phyloP scores from a whole-genome alignment of 257 asterid species.

The Capsicum baccatum region DNA sequence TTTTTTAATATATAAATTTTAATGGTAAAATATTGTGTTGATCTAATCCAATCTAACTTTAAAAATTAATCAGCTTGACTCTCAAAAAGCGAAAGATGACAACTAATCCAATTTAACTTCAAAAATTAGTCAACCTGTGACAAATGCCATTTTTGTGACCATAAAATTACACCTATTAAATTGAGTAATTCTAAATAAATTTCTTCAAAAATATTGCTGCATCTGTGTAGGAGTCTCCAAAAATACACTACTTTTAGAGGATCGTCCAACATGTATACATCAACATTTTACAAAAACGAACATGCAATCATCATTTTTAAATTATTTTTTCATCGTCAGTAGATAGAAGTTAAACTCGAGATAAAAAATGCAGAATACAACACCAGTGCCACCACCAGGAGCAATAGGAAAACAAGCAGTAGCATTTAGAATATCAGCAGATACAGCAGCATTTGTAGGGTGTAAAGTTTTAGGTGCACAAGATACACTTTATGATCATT shows the following conservation, averaged over 20 bases:
- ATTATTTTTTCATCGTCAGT: not conserved
- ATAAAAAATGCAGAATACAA: slow-evolving; percentile 59
- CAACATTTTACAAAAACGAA: not conserved
- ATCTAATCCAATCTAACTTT: not conserved
- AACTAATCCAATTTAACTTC: not conserved
- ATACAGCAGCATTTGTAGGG: slow-evolving; percentile 73
- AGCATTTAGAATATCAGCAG: slow-evolving; percentile 90
- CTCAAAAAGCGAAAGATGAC: not conserved
- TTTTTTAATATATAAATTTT: not conserved
- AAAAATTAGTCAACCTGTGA: not conserved
- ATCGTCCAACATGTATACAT: not conserved
- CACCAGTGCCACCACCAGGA: slow-evolving; percentile 83
- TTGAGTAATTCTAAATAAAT: no score
- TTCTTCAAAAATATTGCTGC: no score
- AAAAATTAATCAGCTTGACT: not conserved
- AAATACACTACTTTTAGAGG: not conserved
- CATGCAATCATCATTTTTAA: not conserved
- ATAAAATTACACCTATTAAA: no score
- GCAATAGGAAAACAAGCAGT: slow-evolving; percentile 93
- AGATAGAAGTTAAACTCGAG: not conserved
- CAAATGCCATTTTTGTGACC: not conserved
- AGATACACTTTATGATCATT: slow-evolving; percentile 85
- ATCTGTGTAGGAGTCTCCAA: not conserved
- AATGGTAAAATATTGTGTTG: not conserved
- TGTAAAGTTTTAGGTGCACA: slow-evolving; percentile 93